Conservation (phyloP, 768 basidiomycete species). For the Cystofilobasidium ferigula region DNA sequence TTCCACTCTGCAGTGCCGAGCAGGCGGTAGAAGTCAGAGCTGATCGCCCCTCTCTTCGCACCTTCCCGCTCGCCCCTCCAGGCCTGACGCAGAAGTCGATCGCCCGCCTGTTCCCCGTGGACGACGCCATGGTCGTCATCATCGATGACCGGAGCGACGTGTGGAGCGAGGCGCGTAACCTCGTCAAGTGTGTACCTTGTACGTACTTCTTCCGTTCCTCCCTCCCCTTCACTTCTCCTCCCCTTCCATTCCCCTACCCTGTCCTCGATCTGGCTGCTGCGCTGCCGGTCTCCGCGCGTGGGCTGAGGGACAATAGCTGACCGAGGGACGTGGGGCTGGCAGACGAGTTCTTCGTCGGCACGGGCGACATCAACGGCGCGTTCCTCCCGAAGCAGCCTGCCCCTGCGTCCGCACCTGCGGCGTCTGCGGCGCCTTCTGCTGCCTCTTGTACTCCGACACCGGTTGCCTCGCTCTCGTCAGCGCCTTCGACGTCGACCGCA, state of each 20-base stretch:
- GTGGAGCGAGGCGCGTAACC: conserved; percentile 94
- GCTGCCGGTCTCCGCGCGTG: no score
- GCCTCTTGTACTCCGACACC: conserved; percentile 19
- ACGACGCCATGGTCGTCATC: conserved; percentile 97
- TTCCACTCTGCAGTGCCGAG: no score
- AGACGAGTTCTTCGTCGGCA: conserved; percentile 98
- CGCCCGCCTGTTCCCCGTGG: conserved; percentile 85
- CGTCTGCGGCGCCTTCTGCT: conserved; percentile 19
- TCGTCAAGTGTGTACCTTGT: conserved; percentile 96
- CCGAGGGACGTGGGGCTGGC: no score
- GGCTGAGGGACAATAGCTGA: no score
- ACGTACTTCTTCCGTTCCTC: conserved; percentile 32
- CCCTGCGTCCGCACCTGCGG: conserved; percentile 34
- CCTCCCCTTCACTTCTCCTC: neutral
- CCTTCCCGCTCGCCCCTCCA: conserved; percentile 32
- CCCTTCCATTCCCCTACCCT: neutral
- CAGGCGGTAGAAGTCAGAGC: no score
- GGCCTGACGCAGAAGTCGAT: conserved; percentile 85
- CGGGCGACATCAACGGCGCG: conserved; percentile 94
- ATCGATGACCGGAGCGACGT: conserved; percentile 98
- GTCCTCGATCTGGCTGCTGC: neutral
- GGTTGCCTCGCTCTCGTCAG: no score
- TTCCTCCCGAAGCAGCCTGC: conserved; percentile 70
- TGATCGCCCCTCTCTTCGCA: no score
- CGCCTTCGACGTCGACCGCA: neutral